phyloP scores from a whole-genome alignment of 768 basidiomycete species.

The Tylopilus vinaceipallidus region DNA sequence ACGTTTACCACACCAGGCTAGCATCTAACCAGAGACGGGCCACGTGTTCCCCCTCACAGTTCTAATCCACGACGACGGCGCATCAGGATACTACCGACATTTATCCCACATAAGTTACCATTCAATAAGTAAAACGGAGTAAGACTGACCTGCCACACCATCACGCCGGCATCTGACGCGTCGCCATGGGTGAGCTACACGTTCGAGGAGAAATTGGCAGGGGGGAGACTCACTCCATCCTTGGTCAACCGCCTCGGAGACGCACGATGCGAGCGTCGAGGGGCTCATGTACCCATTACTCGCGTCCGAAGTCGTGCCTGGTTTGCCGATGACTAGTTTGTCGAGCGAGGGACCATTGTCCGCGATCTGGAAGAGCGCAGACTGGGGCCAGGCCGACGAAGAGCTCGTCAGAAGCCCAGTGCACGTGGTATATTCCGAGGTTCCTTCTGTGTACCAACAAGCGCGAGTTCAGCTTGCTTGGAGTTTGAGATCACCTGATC shows the following conservation, averaged over 20 bases:
- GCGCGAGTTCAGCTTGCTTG: too few relatives aligned
- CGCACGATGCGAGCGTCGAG: constrained; percentile 53
- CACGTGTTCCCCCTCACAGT: too few relatives aligned
- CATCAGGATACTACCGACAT: too few relatives aligned
- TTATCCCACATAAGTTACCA: too few relatives aligned
- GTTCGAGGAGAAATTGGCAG: too few relatives aligned
- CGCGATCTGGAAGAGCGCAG: constrained; percentile 46
- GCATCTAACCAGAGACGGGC: too few relatives aligned
- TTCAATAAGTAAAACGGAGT: too few relatives aligned
- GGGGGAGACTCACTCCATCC: neutral
- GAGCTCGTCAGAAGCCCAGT: constrained; percentile 37
- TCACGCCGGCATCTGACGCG: constrained; percentile 38
- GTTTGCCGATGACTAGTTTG: constrained; percentile 79
- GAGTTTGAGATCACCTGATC: too few relatives aligned
- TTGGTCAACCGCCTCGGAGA: constrained; percentile 52
- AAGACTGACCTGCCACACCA: constrained; percentile 43
- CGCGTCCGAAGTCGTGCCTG: constrained; percentile 48
- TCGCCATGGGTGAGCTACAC: too few relatives aligned
- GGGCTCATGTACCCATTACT: constrained; percentile 57
- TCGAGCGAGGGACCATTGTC: constrained; percentile 53
- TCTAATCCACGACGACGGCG: too few relatives aligned
- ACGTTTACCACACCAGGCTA: too few relatives aligned
- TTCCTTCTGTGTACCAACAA: too few relatives aligned
- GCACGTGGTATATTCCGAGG: constrained; percentile 37
- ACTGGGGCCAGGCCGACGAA: constrained; percentile 39